Conservation (phyloP, 2,329 filamentous ascomycete species). For the Penicillium sp. region DNA sequence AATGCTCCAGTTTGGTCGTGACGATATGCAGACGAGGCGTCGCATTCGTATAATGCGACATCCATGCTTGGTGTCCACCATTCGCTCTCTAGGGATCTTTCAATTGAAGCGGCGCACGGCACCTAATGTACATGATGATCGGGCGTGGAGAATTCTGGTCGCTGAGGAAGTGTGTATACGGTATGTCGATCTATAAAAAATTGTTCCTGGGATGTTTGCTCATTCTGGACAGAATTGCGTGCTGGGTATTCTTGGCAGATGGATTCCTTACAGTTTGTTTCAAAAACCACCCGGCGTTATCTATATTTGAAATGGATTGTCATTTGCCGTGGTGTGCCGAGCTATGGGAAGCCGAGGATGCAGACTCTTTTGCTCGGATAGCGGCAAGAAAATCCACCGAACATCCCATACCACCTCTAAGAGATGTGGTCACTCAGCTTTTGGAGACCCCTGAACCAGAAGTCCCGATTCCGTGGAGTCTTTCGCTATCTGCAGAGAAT, state of each 20-base stretch:
- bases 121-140: conserved; percentile 18
- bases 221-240: conserved; percentile 22
- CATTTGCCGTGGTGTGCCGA: conserved; percentile 31
- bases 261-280: conserved; percentile 35
- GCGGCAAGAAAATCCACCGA: conserved; percentile 8
- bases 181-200: not conserved
- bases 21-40: conserved; percentile 27
- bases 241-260: conserved; percentile 34
- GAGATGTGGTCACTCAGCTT: conserved; percentile 24
- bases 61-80: conserved; percentile 30
- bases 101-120: conserved; percentile 21
- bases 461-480: conserved; percentile 21
- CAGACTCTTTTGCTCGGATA: conserved; percentile 24
- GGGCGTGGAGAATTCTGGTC: conserved; percentile 22
- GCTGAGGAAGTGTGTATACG: conserved; percentile 31
- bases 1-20: conserved; percentile 34
- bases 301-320: conserved; percentile 33
- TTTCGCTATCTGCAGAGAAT: conserved; percentile 30
- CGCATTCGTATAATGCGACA: conserved; percentile 34
- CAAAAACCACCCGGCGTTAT: conserved; percentile 31
- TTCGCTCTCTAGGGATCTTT: conserved; percentile 31
- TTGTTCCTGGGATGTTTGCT: not conserved
- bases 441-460: conserved; percentile 20
- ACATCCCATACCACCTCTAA: conserved; percentile 23
- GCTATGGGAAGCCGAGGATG: conserved; percentile 31